A percentile compares a stretch with the other conserved stretches of the same genome.
phyloP scores from a whole-genome alignment of 805 yeast genomes.

The Candida maltosa region DNA sequence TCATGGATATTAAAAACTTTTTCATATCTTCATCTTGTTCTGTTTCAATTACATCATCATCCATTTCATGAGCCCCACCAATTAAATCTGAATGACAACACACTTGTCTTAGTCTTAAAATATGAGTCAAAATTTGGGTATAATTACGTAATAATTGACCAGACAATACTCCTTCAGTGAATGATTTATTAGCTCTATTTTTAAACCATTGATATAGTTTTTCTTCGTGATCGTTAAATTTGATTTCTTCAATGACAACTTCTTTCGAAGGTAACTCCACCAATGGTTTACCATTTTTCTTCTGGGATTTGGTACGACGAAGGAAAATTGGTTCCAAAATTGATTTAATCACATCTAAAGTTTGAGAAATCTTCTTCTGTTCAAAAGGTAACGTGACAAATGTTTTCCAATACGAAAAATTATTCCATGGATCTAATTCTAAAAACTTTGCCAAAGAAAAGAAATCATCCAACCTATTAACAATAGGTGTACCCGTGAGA shows the following conservation, averaged over 20 bases:
- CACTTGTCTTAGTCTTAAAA: slow-evolving; percentile 78
- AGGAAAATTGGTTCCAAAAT: slow-evolving; percentile 79
- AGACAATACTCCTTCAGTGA: slow-evolving; percentile 52
- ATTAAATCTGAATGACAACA: slow-evolving; percentile 82
- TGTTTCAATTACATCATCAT: slow-evolving; percentile 30
- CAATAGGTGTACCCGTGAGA: slow-evolving; percentile 90
- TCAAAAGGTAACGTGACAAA: slow-evolving; percentile 84
- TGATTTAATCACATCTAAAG: slow-evolving; percentile 80
- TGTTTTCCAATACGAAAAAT: slow-evolving; percentile 81
- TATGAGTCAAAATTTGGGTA: slow-evolving; percentile 77
- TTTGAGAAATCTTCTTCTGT: slow-evolving; percentile 62
- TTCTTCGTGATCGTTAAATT: slow-evolving; percentile 64
- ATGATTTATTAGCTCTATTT: slow-evolving; percentile 61
- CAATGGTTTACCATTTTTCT: slow-evolving; percentile 64
- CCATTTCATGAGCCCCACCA: slow-evolving; percentile 48
- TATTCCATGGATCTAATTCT: slow-evolving; percentile 85
- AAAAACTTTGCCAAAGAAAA: slow-evolving; percentile 74
- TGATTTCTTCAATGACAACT: slow-evolving; percentile 63
- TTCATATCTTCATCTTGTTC: slow-evolving; percentile 12
- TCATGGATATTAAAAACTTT: slow-evolving; percentile 7
- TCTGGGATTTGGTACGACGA: slow-evolving; percentile 85
- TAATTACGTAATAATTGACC: slow-evolving; percentile 74
- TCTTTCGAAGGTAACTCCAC: slow-evolving; percentile 77
- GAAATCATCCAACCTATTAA: slow-evolving; percentile 82
- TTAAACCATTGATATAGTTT: slow-evolving; percentile 67